Base-by-base conservation (phyloP, 257 asterid genomes). In the Scutellaria minor region DNA sequence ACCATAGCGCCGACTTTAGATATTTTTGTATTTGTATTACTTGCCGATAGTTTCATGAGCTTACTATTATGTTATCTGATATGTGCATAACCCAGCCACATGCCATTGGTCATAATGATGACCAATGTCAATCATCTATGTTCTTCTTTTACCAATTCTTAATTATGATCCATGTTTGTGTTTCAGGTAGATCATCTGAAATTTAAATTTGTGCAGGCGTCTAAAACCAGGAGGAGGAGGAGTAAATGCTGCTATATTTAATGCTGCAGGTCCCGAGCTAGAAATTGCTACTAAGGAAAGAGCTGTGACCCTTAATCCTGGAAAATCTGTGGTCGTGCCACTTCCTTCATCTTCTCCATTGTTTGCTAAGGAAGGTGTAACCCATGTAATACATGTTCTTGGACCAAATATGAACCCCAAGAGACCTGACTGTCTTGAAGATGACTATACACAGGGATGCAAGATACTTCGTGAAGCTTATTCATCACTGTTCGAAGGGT, bases 381-480 rank as follows among this genome's bases (percentile, higher is more conserved):
- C 97, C 58, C 97, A 91, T 78, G 93, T 93, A 58, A 85, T 93
- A 67, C 98, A 93, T 81, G 96, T 91, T 70, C 92, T 93, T 75
- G 98, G 98, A 77, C 98, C 98, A 76, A 93, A 93, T 77, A 93
- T 93, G 98, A 93, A 91, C 85, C 91, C 96, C 69, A 71, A 73
- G 73, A 88, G 98, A 78, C 96, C 98, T 6, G 87, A 89, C 76
- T 89, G 82, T 80, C 96, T 93, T 41, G 63, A 85, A 66, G 83
- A 79, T 75, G 96, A 93, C 79, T 93, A 93, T 64, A 76, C 78
- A 37, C 67, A 81, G 66, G 97, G 96, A 66, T 84, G 96, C 83
- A 80, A 83, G 80, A 72, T 91, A 59, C 96, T 93, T 77, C 85
- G 85, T 56, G 92, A 89, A 75, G 88, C 98, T 61, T 93, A 93